Evolutionary conservation across 176 grass and related monocot species (phyloP).

Genomic region (Stipa capillata): DNA sequence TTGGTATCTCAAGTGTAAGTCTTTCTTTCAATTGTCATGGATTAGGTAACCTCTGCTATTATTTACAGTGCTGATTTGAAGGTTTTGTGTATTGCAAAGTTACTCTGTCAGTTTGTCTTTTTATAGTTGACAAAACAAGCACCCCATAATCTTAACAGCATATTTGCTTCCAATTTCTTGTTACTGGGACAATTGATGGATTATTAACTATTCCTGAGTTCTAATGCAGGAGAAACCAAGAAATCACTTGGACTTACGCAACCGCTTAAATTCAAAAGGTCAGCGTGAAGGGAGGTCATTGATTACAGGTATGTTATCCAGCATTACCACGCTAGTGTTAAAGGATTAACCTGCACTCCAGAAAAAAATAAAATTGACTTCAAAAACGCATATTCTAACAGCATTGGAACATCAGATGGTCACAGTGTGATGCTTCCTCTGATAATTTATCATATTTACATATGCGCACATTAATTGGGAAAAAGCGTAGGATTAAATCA

Average conservation of each 20-base stretch:
- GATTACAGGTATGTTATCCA: slow-evolving; percentile 68
- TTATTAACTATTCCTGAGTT: background rate
- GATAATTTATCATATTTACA: background rate
- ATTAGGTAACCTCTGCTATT: background rate
- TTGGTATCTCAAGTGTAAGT: slow-evolving; percentile 81
- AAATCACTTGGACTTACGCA: slow-evolving; percentile 88
- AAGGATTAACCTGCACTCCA: background rate
- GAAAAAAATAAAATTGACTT: background rate
- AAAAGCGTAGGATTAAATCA: background rate
- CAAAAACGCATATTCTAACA: background rate
- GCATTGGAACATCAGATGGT: background rate
- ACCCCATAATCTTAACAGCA: background rate
- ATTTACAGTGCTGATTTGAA: background rate
- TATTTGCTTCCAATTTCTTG: background rate
- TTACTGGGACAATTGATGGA: background rate
- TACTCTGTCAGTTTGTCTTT: background rate
- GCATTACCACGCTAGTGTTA: background rate
- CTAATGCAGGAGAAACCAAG: slow-evolving; percentile 86
- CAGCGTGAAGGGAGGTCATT: slow-evolving; percentile 92
- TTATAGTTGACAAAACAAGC: background rate
- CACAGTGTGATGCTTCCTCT: background rate
- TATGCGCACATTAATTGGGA: background rate
- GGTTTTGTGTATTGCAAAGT: background rate
- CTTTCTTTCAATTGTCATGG: background rate
- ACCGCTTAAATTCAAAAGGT: slow-evolving; percentile 87